These are phyloP conservation scores for Yarrowia divulgata DNA, from an alignment of 805 yeast species.

Conservation along the genomic window DNA sequence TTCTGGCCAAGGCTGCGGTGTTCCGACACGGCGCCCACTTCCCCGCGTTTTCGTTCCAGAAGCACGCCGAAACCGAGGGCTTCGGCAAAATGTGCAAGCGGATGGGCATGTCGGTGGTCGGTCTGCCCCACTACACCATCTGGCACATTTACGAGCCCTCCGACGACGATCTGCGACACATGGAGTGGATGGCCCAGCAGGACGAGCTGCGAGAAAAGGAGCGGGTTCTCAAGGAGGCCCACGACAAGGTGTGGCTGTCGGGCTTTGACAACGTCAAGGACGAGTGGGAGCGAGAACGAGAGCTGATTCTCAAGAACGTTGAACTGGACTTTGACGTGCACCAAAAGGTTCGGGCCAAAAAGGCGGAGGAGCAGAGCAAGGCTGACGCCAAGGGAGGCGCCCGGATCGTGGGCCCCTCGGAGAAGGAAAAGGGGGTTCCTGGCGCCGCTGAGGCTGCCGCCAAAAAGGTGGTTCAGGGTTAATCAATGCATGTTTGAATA, in stretches of 20 bases:
- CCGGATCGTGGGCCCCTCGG: slow-evolving; percentile 4
- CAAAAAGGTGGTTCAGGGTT: slow-evolving; percentile 44
- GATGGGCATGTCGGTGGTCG: slow-evolving; percentile 88
- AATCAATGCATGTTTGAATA: slow-evolving; percentile 42
- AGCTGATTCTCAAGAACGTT: slow-evolving; percentile 75
- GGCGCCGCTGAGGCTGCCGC: slow-evolving; percentile 39
- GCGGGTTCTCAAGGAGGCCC: slow-evolving; percentile 48
- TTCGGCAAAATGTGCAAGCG: slow-evolving; percentile 88
- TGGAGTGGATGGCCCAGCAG: slow-evolving; percentile 57
- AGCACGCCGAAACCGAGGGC: slow-evolving; percentile 98
- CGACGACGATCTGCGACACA: slow-evolving; percentile 84
- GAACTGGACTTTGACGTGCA: slow-evolving; percentile 52
- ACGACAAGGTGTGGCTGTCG: slow-evolving; percentile 63
- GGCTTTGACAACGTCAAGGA: slow-evolving; percentile 80
- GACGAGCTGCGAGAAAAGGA: slow-evolving; percentile 52
- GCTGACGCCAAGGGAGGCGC: slow-evolving; percentile 40
- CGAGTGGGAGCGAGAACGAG: slow-evolving; percentile 76
- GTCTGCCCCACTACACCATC: slow-evolving; percentile 93
- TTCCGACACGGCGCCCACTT: slow-evolving; percentile 90
- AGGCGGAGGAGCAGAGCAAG: slow-evolving; percentile 42
- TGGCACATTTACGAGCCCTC: slow-evolving; percentile 99
- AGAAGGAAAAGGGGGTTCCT: slow-evolving; percentile 17
- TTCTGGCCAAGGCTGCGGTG: slow-evolving; percentile 83
- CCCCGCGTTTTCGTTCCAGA: slow-evolving; percentile 95
- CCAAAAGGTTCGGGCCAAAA: slow-evolving; percentile 41